Evolutionary conservation across 2,329 filamentous ascomycete genomes (phyloP).

Genomic region (Alternaria incomplexa): DNA sequence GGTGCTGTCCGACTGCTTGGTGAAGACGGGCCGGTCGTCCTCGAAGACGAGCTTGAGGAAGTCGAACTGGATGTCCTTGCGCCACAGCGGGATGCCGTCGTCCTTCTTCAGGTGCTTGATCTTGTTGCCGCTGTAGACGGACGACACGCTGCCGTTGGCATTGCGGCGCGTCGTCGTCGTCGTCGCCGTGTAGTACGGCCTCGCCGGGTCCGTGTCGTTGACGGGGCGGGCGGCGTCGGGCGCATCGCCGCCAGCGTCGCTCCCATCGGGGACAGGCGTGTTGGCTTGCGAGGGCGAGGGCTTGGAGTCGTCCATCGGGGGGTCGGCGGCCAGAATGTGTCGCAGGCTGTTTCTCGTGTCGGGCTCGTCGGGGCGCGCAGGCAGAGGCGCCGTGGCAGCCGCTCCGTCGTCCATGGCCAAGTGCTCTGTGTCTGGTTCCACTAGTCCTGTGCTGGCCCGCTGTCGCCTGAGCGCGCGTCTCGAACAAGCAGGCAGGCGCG

Average conservation of each 20-base stretch:
- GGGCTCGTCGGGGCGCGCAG: constrained; percentile 40
- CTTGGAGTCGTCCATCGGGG: constrained; percentile 44
- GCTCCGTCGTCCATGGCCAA: constrained; percentile 7
- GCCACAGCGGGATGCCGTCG: constrained; percentile 85
- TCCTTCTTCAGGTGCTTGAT: constrained; percentile 87
- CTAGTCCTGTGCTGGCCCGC: constrained; percentile 1
- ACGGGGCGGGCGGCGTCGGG: constrained; percentile 35
- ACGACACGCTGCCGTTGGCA: constrained; percentile 69
- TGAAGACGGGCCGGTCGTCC: constrained; percentile 78
- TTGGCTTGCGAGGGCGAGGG: constrained; percentile 34
- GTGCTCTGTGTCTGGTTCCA: constrained; percentile 1
- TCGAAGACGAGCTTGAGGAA: constrained; percentile 83
- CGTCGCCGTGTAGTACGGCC: constrained; percentile 55
- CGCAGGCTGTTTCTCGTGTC: constrained; percentile 49
- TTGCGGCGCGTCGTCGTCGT: constrained; percentile 63
- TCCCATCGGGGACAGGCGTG: constrained; percentile 42
- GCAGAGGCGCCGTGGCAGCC: constrained; percentile 9
- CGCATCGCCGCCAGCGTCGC: constrained; percentile 36
- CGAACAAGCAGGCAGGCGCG: not conserved
- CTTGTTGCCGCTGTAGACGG: constrained; percentile 74
- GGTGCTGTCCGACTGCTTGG: constrained; percentile 84
- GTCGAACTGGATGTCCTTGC: constrained; percentile 87
- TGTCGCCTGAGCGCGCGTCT: not conserved
- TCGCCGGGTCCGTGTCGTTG: constrained; percentile 32
- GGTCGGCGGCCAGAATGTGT: constrained; percentile 47